phyloP scores from a whole-genome alignment of 495 filamentous ascomycete species.

The Aspergillus coremiiformis region DNA sequence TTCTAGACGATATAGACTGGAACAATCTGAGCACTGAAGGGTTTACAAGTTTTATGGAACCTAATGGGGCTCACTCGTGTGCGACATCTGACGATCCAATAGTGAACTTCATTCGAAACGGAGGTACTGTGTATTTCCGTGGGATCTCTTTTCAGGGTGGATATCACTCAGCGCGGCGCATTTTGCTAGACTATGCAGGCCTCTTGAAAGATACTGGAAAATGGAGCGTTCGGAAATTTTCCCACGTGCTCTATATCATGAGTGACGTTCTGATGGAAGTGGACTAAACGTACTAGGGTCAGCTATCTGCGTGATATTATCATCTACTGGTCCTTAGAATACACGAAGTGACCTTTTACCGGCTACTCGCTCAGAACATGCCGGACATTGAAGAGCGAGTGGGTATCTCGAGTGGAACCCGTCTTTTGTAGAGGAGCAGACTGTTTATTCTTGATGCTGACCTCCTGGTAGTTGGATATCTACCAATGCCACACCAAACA shows the following conservation, averaged over 20 bases:
- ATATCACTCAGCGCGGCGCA: slow-evolving; percentile 42
- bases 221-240: slow-evolving; percentile 43
- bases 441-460: no score
- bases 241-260: slow-evolving; percentile 46
- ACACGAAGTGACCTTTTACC: no score
- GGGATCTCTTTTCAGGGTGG: slow-evolving; percentile 42
- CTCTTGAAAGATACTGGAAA: slow-evolving; percentile 46
- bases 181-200: slow-evolving; percentile 43
- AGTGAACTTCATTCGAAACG: slow-evolving; percentile 46
- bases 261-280: slow-evolving; percentile 43
- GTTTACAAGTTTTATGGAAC: slow-evolving; percentile 37
- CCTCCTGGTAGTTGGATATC: no score
- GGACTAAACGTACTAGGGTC: slow-evolving; percentile 4
- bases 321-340: neutral
- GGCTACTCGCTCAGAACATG: no score
- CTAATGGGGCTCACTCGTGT: slow-evolving; percentile 25
- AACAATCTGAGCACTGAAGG: slow-evolving; percentile 34
- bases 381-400: no score
- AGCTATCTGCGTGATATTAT: neutral
- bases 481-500: no score
- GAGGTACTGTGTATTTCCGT: slow-evolving; percentile 41
- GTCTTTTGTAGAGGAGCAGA: no score
- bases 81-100: slow-evolving; percentile 29
- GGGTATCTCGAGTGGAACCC: no score
- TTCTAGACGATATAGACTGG: slow-evolving; percentile 47